phyloP scores from a whole-genome alignment of 495 filamentous ascomycete species.

The Tuber borchii region DNA sequence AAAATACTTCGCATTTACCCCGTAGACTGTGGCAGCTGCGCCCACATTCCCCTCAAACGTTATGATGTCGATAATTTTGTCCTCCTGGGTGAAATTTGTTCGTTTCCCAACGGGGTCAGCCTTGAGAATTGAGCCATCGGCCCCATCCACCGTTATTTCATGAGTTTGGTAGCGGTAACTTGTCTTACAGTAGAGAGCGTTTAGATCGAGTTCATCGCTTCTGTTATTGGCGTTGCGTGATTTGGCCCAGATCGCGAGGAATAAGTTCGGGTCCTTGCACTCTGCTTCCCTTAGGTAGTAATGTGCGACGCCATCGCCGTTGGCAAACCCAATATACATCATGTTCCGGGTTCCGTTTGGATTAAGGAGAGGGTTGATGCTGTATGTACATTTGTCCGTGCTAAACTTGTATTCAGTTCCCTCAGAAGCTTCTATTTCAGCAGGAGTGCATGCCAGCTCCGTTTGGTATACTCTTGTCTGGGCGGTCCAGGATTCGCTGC shows the following conservation, averaged over 20 bases:
- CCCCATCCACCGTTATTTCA: conserved; percentile 36
- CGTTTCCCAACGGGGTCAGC: conserved; percentile 17
- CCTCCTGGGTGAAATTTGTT: conserved; percentile 22
- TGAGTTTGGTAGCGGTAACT: conserved; percentile 17
- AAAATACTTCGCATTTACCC: no score
- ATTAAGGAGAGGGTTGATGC: no score
- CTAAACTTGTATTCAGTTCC: no score
- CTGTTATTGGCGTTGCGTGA: no score
- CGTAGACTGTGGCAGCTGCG: no score
- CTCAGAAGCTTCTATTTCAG: no score
- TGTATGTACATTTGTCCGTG: no score
- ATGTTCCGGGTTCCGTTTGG: no score
- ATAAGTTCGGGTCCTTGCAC: neutral
- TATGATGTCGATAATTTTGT: conserved; percentile 42
- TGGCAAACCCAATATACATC: no score
- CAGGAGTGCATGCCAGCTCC: conserved; percentile 43
- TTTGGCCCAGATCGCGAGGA: conserved; percentile 4
- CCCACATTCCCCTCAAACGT: neutral
- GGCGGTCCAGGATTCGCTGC: conserved; percentile 39
- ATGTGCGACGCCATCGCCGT: no score
- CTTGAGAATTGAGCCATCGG: neutral
- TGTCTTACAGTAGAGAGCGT: conserved; percentile 44
- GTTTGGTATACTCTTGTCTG: conserved; percentile 42
- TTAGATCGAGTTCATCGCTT: conserved; percentile 24
- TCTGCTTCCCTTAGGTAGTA: no score